Evolutionary conservation across 164 flowering plant genomes (phyloP).

Genomic region (Stephania japonica): DNA sequence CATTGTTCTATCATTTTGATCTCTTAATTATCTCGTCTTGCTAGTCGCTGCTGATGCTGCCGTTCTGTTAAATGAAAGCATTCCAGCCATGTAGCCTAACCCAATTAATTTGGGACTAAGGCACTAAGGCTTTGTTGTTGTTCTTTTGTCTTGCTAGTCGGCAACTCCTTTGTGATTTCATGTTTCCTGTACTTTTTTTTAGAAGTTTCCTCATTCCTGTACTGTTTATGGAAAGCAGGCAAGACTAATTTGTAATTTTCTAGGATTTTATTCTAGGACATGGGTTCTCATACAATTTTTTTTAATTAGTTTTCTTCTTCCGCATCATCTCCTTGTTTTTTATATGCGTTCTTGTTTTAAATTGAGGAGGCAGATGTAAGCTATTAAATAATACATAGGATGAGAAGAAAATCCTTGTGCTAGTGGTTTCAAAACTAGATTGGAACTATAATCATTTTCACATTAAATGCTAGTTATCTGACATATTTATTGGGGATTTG

Average conservation of each 20-base stretch:
- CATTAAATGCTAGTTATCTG: neutral
- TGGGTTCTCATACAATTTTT: neutral
- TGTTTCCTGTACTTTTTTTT: neutral
- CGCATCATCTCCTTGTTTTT: neutral
- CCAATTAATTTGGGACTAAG: too few species aligned
- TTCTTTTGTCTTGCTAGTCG: too few species aligned
- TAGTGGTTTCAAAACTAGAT: neutral
- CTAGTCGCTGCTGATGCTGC: too few species aligned
- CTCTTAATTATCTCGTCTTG: neutral
- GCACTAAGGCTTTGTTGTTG: too few species aligned
- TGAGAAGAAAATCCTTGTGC: neutral
- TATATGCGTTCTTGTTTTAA: neutral
- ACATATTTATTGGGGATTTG: neutral
- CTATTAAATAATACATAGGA: neutral
- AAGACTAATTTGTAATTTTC: neutral
- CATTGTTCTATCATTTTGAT: neutral
- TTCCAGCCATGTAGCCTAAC: too few species aligned
- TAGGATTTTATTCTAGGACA: neutral
- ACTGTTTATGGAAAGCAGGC: neutral
- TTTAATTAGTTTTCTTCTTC: neutral
- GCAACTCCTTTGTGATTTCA: neutral
- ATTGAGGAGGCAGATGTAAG: neutral
- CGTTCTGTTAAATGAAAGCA: too few species aligned
- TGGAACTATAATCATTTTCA: neutral
- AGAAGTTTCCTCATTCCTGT: too few species aligned